Evolutionary conservation across 1,139 yeast genomes (phyloP), one percentile per base, ranked within the genome.

Genomic region (Magnusiomyces fungicola): DNA sequence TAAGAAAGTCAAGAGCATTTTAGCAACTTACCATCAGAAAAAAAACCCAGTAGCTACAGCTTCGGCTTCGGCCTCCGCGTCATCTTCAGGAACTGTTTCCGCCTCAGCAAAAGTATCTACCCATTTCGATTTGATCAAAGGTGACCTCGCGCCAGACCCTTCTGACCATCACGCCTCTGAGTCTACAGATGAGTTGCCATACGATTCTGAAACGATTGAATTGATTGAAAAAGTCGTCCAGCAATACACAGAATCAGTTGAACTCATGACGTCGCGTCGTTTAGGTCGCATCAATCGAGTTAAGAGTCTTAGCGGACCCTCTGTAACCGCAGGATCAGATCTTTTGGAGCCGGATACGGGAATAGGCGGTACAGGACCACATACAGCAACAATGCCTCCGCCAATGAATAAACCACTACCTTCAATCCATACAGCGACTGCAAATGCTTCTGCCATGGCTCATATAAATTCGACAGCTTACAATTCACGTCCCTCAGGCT

Each of bases 1-100:
- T 14, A 50, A 50, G 38, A 50, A 50, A 40, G 53, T 50, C 39
- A 50, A 50, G 30, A 46, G 43, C 27, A 50, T 50, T 27, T 21
- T 47, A 22, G 38, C 47, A 9, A 43, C 46, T 18, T 49, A 43
- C 32, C 45, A 43, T 9, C 39, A 32, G 21, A 32, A 43, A 22
- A 27, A 29, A 18, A 10, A n/a, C 16, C 29, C 41, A 16, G 32
- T 27, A 27, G 21, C 39, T 5, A 22, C 29, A 22, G 22, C 21
- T 24, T 23, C 41, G 19, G 16, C 41, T n/a, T 4, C 9, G 16
- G 34, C 34, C 22, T 24, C 43, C 3, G 27, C 29, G 5, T 12
- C 18, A 9, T 12, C 29, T 24, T 23, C 4, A 12, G 4, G 22
- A n/a, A 29, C 37, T 6, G 39, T 22, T 3, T 16, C 39, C 10